Conservation (phyloP, 208 protist species). For the Balamuthia mandrillaris region DNA sequence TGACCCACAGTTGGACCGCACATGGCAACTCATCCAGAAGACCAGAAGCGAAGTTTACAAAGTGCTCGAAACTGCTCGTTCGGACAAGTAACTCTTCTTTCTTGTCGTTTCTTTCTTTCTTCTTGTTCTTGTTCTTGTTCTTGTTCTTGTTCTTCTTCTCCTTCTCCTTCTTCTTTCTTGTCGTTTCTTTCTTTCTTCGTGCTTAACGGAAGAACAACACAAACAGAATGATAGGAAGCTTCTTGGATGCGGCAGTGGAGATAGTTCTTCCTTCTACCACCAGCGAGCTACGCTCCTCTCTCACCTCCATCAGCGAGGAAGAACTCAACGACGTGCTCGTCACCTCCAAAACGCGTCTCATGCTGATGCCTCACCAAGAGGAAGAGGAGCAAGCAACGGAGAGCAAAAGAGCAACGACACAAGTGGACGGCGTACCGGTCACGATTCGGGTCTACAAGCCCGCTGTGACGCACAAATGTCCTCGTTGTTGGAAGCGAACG, state of each 20-base stretch:
- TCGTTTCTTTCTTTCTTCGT: not conserved
- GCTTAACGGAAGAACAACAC: not conserved
- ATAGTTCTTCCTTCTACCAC: not conserved
- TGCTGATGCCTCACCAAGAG: not conserved
- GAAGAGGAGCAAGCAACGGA: too few relatives aligned
- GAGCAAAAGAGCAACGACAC: too few relatives aligned
- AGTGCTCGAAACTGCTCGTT: not conserved
- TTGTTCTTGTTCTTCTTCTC: not conserved
- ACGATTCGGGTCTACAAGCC: too few relatives aligned
- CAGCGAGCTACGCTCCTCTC: not conserved
- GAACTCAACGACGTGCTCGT: not conserved
- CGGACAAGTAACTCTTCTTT: not conserved
- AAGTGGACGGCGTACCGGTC: too few relatives aligned
- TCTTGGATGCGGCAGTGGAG: not conserved
- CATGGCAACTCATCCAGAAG: not conserved
- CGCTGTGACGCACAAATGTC: too few relatives aligned
- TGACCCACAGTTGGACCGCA: not conserved
- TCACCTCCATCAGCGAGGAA: not conserved
- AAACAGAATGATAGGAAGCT: not conserved
- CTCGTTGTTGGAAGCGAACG: too few relatives aligned
- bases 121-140: not conserved
- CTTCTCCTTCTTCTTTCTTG: too few relatives aligned
- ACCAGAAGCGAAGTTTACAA: not conserved
- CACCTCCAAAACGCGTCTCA: not conserved
- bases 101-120: not conserved